Conservation (phyloP, 2,329 filamentous ascomycete species). For the Trichophyton equinum region DNA sequence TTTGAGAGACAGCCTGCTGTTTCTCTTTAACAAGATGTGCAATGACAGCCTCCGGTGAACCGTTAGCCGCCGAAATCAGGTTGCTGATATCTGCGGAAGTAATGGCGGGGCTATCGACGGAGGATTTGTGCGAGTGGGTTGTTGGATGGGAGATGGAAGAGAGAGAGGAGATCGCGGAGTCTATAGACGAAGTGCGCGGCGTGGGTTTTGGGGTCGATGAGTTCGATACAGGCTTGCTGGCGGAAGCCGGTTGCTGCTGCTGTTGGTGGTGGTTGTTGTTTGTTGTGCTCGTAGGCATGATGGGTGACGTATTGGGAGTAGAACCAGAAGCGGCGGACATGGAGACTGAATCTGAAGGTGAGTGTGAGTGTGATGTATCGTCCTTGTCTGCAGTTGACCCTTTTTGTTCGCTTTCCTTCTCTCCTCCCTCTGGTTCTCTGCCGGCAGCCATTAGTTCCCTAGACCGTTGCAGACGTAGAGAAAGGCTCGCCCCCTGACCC, state of each 20-base stretch:
- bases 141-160: slow-evolving; percentile 36
- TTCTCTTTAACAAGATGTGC: slow-evolving; percentile 85
- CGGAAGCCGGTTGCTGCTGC: neutral
- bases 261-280: neutral
- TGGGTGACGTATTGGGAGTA: slow-evolving; percentile 1
- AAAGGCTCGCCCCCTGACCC: neutral
- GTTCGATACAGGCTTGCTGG: neutral
- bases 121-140: slow-evolving; percentile 47
- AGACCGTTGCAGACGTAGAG: neutral
- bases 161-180: slow-evolving; percentile 76
- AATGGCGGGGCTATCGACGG: slow-evolving; percentile 43
- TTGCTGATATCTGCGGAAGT: slow-evolving; percentile 62
- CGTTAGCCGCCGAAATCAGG: slow-evolving; percentile 63
- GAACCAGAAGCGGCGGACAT: neutral
- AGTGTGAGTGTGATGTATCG: slow-evolving; percentile 1
- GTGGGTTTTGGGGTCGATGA: slow-evolving; percentile 20
- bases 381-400: neutral
- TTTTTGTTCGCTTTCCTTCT: neutral
- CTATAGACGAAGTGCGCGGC: slow-evolving; percentile 75
- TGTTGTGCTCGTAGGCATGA: neutral
- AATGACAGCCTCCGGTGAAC: slow-evolving; percentile 79
- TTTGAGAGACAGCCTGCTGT: slow-evolving; percentile 74
- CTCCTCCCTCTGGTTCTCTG: neutral
- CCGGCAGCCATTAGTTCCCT: neutral
- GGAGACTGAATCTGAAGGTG: neutral